Base-by-base conservation (phyloP, 768 basidiomycete species). In the Lactarius trivialis region DNA sequence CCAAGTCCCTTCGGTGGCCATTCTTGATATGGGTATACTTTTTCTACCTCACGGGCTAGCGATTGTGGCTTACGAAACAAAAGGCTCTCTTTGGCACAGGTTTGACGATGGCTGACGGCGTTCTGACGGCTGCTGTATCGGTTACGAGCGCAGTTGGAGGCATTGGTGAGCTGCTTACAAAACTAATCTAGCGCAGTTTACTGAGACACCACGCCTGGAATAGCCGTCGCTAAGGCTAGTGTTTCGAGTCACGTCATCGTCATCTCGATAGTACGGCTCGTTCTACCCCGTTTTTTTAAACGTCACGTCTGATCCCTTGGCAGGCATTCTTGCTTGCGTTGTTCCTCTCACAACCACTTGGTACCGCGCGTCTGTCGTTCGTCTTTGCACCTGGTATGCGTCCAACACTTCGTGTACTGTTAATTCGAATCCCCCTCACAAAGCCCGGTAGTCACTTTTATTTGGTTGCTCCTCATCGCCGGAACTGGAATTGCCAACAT, bases 91-190 rank as follows among this genome's bases (percentile, higher is more conserved):
- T 89, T 61, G 86, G 84, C 34, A 86, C 85, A 48, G 79, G 81
- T 15, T 73, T 88, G 48, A 86, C 85, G 0, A 79, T 88, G 74
- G 82, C 85, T 0, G 86, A 89, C 63, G 86, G 87, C 36, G 73
- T 86, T 24, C 78, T 88, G 37, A 87, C 85, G 0, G 84, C 85
- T 4, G 85, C 86, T 6, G 85, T 88, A 7, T 85, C 84, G 0
- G 82, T 88, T 8, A 85, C 83, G 0, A 83, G 82, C 41, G 86
- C 85, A 5, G 84, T 88, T 2, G 81, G 76, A 17, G 86, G 88
- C n/a, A 84, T 89, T 61, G 67, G 67, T 63, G 50, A 36, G 60
- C 48, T 17, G 7, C 8, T 21, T n/a, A 37, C 45, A 9, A 21
- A n/a, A 11, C 24, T 17, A 2, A 7, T 7, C 32, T n/a, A 11